Percentiles rank a stretch among this genome's conserved stretches.
phyloP scores from a whole-genome alignment of 2,329 filamentous ascomycete genomes.

The Phaeoacremonium minimum region DNA sequence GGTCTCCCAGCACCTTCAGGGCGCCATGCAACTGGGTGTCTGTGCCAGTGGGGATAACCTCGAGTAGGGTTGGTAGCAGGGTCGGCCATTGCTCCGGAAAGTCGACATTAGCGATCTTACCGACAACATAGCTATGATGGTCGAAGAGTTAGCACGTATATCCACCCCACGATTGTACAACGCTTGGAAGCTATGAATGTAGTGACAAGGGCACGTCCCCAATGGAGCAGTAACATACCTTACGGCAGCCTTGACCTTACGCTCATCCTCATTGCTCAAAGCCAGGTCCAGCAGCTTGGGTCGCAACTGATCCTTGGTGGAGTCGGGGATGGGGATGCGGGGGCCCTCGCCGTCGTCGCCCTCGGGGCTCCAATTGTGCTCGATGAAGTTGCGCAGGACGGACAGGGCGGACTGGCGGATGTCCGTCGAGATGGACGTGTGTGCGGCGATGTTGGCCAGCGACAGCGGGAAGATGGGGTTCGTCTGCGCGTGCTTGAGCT shows the following conservation, averaged over 20 bases:
- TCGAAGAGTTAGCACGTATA: not conserved
- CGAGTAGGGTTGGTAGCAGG: slow-evolving; percentile 75
- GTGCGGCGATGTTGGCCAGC: slow-evolving; percentile 75
- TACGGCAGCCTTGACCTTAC: slow-evolving; percentile 84
- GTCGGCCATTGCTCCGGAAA: slow-evolving; percentile 95
- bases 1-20: slow-evolving; percentile 78
- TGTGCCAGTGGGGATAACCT: slow-evolving; percentile 68
- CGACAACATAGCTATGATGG: slow-evolving; percentile 64
- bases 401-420: slow-evolving; percentile 82
- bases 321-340: slow-evolving; percentile 65
- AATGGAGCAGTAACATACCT: slow-evolving; percentile 70
- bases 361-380: slow-evolving; percentile 76
- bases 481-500: slow-evolving; percentile 67
- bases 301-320: slow-evolving; percentile 69
- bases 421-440: slow-evolving; percentile 66
- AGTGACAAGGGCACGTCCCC: too few species aligned
- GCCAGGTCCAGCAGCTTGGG: slow-evolving; percentile 73
- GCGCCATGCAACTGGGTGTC: slow-evolving; percentile 85
- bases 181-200: too few species aligned
- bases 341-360: slow-evolving; percentile 57
- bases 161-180: too few species aligned
- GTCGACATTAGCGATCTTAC: slow-evolving; percentile 90
- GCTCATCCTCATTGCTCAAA: slow-evolving; percentile 67
- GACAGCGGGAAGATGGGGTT: slow-evolving; percentile 72
- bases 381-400: slow-evolving; percentile 76